Evolutionary conservation across 176 grass and related monocot genomes (phyloP).

Genomic region (Alloteropsis semialata): DNA sequence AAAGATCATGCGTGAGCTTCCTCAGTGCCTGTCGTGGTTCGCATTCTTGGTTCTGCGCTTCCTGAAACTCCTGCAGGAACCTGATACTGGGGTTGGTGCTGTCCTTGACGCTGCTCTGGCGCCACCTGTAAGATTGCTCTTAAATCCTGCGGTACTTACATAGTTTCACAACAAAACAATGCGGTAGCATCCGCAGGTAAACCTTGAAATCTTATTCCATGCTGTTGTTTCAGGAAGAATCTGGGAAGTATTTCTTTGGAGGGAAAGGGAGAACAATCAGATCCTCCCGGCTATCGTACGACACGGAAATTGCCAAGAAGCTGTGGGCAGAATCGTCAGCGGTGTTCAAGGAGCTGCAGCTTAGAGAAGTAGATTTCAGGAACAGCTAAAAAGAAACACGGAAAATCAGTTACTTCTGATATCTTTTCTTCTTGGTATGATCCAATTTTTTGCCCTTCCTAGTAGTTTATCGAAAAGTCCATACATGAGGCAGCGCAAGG

Average conservation of each 20-base stretch:
- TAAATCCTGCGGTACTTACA: background rate
- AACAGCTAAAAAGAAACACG: background rate
- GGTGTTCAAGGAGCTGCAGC: slow-evolving; percentile 53
- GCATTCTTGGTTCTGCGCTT: slow-evolving; percentile 48
- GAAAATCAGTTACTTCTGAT: background rate
- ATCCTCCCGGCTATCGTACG: slow-evolving; percentile 58
- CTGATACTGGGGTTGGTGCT: slow-evolving; percentile 51
- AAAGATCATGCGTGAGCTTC: slow-evolving; percentile 85
- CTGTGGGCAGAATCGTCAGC: slow-evolving; percentile 66
- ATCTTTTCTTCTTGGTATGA: background rate
- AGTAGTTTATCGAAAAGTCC: background rate
- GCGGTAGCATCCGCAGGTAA: background rate
- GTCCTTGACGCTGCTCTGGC: slow-evolving; percentile 85
- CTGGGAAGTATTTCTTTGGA: slow-evolving; percentile 88
- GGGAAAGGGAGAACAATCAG: slow-evolving; percentile 61
- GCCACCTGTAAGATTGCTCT: slow-evolving; percentile 42
- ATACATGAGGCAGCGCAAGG: background rate
- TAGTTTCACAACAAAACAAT: background rate
- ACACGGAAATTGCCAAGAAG: slow-evolving; percentile 50
- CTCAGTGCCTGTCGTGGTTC: slow-evolving; percentile 45
- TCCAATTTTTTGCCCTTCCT: background rate
- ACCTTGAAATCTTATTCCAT: background rate
- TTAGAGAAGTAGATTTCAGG: background rate
- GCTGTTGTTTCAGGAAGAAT: slow-evolving; percentile 62
- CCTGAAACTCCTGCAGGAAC: slow-evolving; percentile 54